These are phyloP conservation scores for Xylaria castorea DNA, from an alignment of 495 filamentous ascomycete species.

Conservation along the genomic window DNA sequence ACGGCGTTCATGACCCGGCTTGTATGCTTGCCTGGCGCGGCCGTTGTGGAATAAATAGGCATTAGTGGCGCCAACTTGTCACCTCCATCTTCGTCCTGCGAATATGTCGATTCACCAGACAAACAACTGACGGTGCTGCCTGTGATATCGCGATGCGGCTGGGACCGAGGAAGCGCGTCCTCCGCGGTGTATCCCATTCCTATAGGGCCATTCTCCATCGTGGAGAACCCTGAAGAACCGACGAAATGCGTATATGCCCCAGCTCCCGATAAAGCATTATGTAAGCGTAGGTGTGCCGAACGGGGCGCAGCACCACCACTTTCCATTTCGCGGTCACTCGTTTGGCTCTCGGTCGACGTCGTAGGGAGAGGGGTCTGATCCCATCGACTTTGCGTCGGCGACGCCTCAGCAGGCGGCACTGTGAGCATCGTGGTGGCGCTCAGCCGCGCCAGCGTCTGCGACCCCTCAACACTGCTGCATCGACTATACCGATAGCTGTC, in stretches of 20 bases:
- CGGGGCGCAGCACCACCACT: background rate
- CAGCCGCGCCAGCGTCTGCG: constrained; percentile 12
- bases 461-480: background rate
- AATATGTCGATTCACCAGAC: constrained; percentile 37
- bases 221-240: background rate
- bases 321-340: background rate
- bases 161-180: constrained; percentile 2
- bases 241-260: background rate
- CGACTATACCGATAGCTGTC: constrained; percentile 39
- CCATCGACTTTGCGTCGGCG: constrained; percentile 2
- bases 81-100: constrained; percentile 32
- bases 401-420: background rate
- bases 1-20: constrained; percentile 38
- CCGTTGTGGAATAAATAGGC: constrained; percentile 8
- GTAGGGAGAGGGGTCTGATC: background rate
- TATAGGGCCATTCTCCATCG: background rate
- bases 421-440: constrained; percentile 12
- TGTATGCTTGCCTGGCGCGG: constrained; percentile 24
- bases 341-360: background rate
- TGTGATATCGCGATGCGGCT: constrained; percentile 16
- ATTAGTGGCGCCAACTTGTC: constrained; percentile 35
- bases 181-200: background rate
- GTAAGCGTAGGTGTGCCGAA: background rate
- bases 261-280: background rate
- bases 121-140: constrained; percentile 19